Evolutionary conservation across 192 early-diverging fungal species (phyloP), one percentile per base, ranked within the genome.

Genomic region (Haplosporangium gracile): DNA sequence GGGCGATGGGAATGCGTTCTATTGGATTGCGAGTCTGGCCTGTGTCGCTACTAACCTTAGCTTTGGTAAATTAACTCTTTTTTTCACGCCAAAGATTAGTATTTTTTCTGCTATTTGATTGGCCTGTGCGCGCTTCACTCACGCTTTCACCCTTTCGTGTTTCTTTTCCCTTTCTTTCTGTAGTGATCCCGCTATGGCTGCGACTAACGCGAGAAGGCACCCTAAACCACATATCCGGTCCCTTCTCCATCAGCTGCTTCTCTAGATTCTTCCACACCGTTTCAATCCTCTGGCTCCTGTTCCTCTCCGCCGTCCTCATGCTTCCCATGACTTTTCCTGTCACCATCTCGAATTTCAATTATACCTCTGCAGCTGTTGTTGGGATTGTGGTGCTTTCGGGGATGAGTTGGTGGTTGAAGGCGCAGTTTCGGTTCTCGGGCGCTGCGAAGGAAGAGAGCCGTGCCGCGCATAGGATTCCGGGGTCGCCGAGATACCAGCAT

Each of bases 1-100:
- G 85, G 85, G 79, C 4, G 82, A 87, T 34, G 13, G 76, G 5
- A 57, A 83, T 20, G 79, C 91, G 6, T 83, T 89, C 15, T 83
- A 88, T 74, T 85, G 72, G 55, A 79, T 85, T 24, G 70, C 78
- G 6, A 85, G 83, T 57, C 69, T 85, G 22, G 83, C 72, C n/a
- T 85, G 83, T 55, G 79, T 85, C 51, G 43, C 78, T 16, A 39
- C 83, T 42, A 85, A 85, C 45, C 9, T 85, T 70, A 76, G 83
- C 47, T 85, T 79, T 55, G 83, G 82, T 84, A 74, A 68, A 70
- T 16, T 36, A 47, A 4, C 24, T 68, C 24, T 38, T 57, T 71
- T 11, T 57, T 36, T 71, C 49, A 0, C 32, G 15, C 24, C 18
- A 47, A 65, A 47, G 2, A 32, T 38, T 10, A 11, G 4, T 2